Evolutionary conservation across 2,329 filamentous ascomycete species (phyloP).

Genomic region (Tympanopsis confertula): DNA sequence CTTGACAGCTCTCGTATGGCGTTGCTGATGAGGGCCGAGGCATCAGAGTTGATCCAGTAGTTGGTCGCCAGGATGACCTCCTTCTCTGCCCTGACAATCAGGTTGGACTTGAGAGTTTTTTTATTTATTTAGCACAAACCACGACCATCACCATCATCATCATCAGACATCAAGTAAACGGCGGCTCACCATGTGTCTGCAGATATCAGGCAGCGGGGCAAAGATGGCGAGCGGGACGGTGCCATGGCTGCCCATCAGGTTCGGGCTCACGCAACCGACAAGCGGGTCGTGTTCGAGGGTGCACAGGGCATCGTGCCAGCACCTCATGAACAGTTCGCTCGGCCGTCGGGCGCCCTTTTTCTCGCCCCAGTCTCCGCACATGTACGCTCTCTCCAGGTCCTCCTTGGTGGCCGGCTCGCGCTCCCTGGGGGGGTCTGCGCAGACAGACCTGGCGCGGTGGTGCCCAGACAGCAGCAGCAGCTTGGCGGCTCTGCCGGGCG

Average conservation of each 20-base stretch:
- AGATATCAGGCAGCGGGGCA: constrained; percentile 58
- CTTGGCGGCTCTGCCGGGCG: too few species aligned
- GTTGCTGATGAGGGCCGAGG: constrained; percentile 55
- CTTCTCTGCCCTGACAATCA: constrained; percentile 60
- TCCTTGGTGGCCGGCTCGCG: constrained; percentile 14
- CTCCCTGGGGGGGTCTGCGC: too few species aligned
- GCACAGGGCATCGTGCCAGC: constrained; percentile 52
- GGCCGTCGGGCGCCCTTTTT: constrained; percentile 54
- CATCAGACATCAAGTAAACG: too few species aligned
- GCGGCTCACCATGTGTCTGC: constrained; percentile 65
- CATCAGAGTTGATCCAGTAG: constrained; percentile 61
- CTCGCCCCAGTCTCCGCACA: too few species aligned
- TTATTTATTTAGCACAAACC: too few species aligned
- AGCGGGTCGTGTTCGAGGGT: constrained; percentile 38
- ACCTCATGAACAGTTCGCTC: constrained; percentile 55
- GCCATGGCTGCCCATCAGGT: constrained; percentile 41
- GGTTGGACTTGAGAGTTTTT: too few species aligned
- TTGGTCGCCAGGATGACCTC: constrained; percentile 69
- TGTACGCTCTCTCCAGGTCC: constrained; percentile 37
- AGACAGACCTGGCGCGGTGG: too few species aligned
- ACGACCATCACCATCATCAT: too few species aligned
- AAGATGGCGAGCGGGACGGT: constrained; percentile 59
- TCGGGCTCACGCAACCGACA: constrained; percentile 37
- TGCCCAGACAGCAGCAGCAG: too few species aligned
- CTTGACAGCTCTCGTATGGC: constrained; percentile 58